Evolutionary conservation across 768 basidiomycete species (phyloP), one percentile per base, ranked within the genome.

Genomic region (Tylopilus sp.): DNA sequence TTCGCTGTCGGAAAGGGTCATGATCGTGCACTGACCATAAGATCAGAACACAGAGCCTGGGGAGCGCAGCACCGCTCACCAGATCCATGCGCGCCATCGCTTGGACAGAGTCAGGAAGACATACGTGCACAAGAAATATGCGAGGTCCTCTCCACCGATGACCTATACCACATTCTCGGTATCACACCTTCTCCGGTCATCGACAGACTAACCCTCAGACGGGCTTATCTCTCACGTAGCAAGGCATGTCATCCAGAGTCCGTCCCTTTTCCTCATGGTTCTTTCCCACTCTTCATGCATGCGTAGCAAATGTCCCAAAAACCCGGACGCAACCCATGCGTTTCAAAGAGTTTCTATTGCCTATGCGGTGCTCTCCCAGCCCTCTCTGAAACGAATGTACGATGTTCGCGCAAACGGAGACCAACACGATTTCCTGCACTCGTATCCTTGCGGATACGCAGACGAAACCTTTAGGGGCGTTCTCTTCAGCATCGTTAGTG

Each of bases 281-380:
- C 38, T 4, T 35, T 30, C 5, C 40, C 41, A 47, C 47, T 52
- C 47, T 57, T n/a, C 42, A 22, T 31, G 6, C n/a, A 22, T 43
- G 3, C 57, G 13, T 58, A 93, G 91, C 64, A 93, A 92, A 73
- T 92, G 88, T 57, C 88, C 88, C 3, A 66, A 50, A 20, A 83
- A 85, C 61, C 81, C 85, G 5, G 78, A 85, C 41, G 86, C 91
- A 17, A 94, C 91, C 0, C 73, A 80, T 18, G 91, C 91, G 1
- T 94, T 94, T 65, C 91, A 94, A 64, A 88, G 86, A 59, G 85
- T 94, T 4, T 85, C 88, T 6, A 80, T 90, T 15, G 91, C 91
- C 2, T 93, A 92, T 59, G 79, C 87, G 56, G 81, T 89, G 9
- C 81, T 93, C 51, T 86, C 84, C 59, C 83, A 84, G 47, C 86